Evolutionary conservation across 352 stramenopile genomes (phyloP), one percentile per base, ranked within the genome.

Genomic region (Pythium aphanidermatum): DNA sequence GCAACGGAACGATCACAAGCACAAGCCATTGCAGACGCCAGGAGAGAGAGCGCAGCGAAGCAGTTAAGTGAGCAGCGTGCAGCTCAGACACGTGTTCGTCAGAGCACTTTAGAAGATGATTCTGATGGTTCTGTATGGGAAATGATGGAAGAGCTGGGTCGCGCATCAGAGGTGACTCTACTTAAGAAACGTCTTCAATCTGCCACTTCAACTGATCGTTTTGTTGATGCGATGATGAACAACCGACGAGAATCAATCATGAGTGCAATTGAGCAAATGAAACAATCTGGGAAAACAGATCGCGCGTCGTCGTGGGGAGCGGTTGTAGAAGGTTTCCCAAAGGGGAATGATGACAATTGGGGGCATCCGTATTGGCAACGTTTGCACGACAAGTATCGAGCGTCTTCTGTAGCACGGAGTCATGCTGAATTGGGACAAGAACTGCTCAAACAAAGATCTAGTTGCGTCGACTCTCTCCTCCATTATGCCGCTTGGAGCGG

Each of bases 401-500:
- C 13, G 24, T 9, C n/a, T n/a, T n/a, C n/a, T n/a, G n/a, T n/a
- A n/a, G n/a, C n/a, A n/a, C n/a, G n/a, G n/a, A n/a, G n/a, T n/a
- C n/a, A n/a, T n/a, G n/a, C n/a, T n/a, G 21, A 42, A 40, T 19
- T 57, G 11, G 17, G 26, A 5, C 31, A 45, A 9, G 11, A 51
- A 12, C 26, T 51, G 11, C n/a, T 23, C 4, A 28, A 19, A 2
- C 25, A 51, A 8, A 41, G 50, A 12, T 31, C 41, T 6, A 19
- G 44, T 4, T 45, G 52, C 16, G 69, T 65, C 20, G 70, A 89
- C 42, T 81, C 71, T 13, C 19, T 82, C 16, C 50, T 89, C 10
- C 76, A 89, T 34, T 26, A 56, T 7, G 74, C 74, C 19, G 69
- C 60, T 6, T 85, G 69, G 70, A 65, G 64, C 13, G 51, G 63